Percentiles rank a stretch among this genome's conserved stretches.
Conservation (phyloP, 2,329 filamentous ascomycete species). For the Pseudocercospora fuligena region DNA sequence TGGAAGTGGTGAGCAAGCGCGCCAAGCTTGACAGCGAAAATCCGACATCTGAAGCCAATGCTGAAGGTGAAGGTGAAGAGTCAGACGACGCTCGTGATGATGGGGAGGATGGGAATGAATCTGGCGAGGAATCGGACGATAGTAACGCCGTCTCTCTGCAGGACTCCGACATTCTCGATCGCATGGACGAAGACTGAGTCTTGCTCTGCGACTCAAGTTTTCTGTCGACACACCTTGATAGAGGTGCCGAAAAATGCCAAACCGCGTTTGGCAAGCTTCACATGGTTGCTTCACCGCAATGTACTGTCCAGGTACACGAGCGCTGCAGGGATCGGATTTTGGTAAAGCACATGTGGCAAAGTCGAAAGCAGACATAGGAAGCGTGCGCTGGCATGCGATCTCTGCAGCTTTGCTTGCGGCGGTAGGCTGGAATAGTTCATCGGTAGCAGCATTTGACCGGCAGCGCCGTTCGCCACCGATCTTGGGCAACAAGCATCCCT, state of each 20-base stretch:
- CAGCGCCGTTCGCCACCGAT: no score
- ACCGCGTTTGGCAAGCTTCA: not conserved
- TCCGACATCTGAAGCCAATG: constrained; percentile 14
- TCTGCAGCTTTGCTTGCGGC: not conserved
- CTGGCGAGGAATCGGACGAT: constrained; percentile 26
- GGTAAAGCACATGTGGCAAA: not conserved
- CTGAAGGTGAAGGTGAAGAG: constrained; percentile 17
- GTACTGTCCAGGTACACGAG: not conserved
- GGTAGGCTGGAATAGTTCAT: not conserved
- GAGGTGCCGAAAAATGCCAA: not conserved
- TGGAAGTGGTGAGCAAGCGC: constrained; percentile 22
- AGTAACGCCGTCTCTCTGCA: constrained; percentile 34
- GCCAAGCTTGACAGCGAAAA: constrained; percentile 22
- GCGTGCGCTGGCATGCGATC: not conserved
- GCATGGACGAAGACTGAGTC: constrained; percentile 31
- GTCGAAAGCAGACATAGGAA: not conserved
- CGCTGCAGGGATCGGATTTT: not conserved
- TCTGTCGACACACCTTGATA: not conserved
- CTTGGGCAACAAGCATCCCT: no score
- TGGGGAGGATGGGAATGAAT: constrained; percentile 23
- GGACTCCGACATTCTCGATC: constrained; percentile 36
- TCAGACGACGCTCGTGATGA: constrained; percentile 17
- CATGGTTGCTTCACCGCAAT: not conserved
- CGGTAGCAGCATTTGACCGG: not conserved
- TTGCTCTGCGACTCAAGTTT: not conserved